Evolutionary conservation across 306 rosid genomes (phyloP).

Genomic region (Alnus glutinosa): DNA sequence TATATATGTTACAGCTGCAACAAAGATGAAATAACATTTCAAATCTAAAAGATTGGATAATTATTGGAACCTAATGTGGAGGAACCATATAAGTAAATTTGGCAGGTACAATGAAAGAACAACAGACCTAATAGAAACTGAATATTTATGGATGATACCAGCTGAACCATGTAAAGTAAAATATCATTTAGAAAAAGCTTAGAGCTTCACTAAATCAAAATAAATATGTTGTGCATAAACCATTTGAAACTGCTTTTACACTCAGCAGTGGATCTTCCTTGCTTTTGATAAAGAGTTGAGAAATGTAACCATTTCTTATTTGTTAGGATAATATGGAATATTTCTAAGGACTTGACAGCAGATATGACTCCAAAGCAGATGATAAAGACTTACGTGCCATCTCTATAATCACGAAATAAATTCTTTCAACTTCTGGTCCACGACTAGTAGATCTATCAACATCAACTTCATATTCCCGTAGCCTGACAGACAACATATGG

Average conservation of each 20-base stretch:
- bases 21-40: conserved; percentile 28
- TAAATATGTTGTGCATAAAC: no score
- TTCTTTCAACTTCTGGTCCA: conserved; percentile 92
- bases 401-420: conserved; percentile 85
- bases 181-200: no score
- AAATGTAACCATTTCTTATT: background rate
- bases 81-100: conserved; percentile 19
- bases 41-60: conserved; percentile 15
- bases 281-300: background rate
- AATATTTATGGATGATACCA: no score
- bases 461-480: conserved; percentile 85
- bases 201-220: no score
- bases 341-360: background rate
- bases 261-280: background rate
- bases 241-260: background rate
- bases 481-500: conserved; percentile 48
- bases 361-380: conserved; percentile 23
- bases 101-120: background rate
- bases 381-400: conserved; percentile 84
- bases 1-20: conserved; percentile 91
- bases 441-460: conserved; percentile 64
- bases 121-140: background rate
- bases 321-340: background rate
- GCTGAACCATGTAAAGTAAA: no score
- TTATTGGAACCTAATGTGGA: background rate